Base-by-base conservation (phyloP, 495 filamentous ascomycete species). In the Lichenothelia convexa region DNA sequence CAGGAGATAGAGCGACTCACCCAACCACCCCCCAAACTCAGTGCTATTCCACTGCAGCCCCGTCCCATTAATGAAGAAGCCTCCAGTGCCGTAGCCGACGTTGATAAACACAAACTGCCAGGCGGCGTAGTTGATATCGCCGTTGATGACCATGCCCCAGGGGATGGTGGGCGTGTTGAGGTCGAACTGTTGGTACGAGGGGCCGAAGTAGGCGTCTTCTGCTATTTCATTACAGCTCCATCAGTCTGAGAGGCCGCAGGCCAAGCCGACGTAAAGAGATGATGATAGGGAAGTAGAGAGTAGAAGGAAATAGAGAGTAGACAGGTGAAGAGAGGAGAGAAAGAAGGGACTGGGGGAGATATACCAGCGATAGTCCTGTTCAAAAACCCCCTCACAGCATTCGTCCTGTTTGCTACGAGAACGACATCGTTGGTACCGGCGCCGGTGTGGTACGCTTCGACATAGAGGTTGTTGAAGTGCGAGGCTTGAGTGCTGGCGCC, bases 1-100 rank as follows among this genome's bases (percentile, higher is more conserved):
- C 31, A 20, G 27, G 18, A 30, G 15, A 15, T 0, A 19, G 29
- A 15, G 4, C 15, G 31, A 58, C 63, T 47, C 45, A 70, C 64
- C 63, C 16, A 68, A 43, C 66, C 66, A 70, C 13, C 66, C 64
- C n/a, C 51, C 60, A 36, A 67, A 70, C 6, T 56, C 55, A 20
- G 43, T 43, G 18, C 5, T 6, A 22, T 50, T 58, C 54, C 55
- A 64, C 32, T 61, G 42, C 33, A 70, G 41, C 11, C 49, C 48
- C 18, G 45, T 50, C 5, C 44, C 45, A 19, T 57, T 53, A 36
- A 64, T 43, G 30, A 50, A 59, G 48, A 65, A 68, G 4, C 54
- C 63, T 2, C 34, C 35, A 7, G 24, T 37, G 11, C 59, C 58
- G 12, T 42, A 40, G 12, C 58, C 62, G 8, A 45, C 51, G 16